Conservation (phyloP, 1,284 basidiomycete genomes). For the Tetrapyrgos nigripes region DNA sequence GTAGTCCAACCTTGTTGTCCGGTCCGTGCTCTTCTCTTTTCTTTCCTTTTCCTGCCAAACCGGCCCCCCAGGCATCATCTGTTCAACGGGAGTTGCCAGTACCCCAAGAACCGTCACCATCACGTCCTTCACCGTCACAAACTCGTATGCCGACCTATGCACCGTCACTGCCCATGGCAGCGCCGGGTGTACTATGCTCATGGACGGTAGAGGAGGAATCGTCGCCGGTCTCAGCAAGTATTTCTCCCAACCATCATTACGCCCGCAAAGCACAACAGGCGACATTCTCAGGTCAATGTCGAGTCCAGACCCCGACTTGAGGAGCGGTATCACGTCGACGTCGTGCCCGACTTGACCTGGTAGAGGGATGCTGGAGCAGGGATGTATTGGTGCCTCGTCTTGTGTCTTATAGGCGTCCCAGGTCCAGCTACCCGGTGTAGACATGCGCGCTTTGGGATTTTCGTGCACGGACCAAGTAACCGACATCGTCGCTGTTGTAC, state of each 20-base stretch:
- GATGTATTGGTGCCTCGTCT: no score
- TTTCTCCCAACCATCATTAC: background rate
- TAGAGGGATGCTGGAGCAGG: background rate
- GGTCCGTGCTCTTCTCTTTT: no score
- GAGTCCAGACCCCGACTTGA: background rate
- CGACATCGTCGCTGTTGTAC: no score
- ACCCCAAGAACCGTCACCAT: background rate
- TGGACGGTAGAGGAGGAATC: slow-evolving; percentile 14
- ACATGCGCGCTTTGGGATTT: background rate
- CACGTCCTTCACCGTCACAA: slow-evolving; percentile 13
- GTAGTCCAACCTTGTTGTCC: no score
- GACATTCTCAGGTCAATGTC: background rate
- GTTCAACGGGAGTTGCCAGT: background rate
- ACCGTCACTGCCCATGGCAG: slow-evolving; percentile 15
- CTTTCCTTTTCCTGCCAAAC: no score
- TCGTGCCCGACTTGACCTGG: background rate
- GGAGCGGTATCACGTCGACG: background rate
- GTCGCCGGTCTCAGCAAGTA: slow-evolving; percentile 5
- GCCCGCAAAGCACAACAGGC: background rate
- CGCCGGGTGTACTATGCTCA: slow-evolving; percentile 13
- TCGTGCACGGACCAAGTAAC: no score
- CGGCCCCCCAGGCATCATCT: no score
- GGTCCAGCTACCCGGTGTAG: background rate
- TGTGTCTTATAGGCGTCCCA: no score
- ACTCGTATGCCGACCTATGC: slow-evolving; percentile 5